Evolutionary conservation across 164 flowering plant species (phyloP), one percentile per base, ranked within the genome.

Genomic region (Tetrastigma voinierianum): DNA sequence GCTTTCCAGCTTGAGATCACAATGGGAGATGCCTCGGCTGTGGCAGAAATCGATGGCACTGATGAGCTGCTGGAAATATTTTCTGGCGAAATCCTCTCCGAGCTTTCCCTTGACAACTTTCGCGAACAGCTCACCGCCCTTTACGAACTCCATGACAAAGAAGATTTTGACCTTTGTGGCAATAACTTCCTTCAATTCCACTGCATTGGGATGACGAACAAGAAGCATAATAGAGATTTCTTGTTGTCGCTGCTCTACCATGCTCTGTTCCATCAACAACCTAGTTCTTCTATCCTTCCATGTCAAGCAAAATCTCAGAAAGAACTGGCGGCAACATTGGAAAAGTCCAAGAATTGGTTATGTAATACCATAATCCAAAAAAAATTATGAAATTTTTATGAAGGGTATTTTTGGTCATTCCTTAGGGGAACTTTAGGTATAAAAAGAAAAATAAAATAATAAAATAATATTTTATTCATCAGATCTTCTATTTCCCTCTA

Each of bases 1-100:
- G 55, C 83, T 85, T 24, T 85, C 89, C 0, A 87, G 89, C 74
- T 85, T 85, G 40, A 85, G 52, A 51, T 85, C 89, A 0, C 87
- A 77, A 60, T 85, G 89, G 1, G 61, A 80, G 4, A 85, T 84
- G 2, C 89, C 89, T 3, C 87, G 78, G 58, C 86, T 83, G 56
- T 85, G 89, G 51, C 89, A 85, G 46, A 67, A 85, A 46, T 83
- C 89, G 1, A 85, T 75, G 0, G 87, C 87, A 15, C 75, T 60
- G 1, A 85, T 65, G 18, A 85, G 63, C 62, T 83, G 89, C 54
- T 80, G 87, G 32, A 85, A 85, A 51, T 85, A 85, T 62, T 75
- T 83, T 12, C 84, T 70, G 3, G 84, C 85, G 1, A 43, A 18
- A 12, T 83, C 81, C 32, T 85, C 89, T 40, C 65, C 78, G 10